A percentile compares a stretch with the other conserved stretches of the same genome.
phyloP scores from a whole-genome alignment of 2,329 filamentous ascomycete species.

The Diaporthe ampelina region DNA sequence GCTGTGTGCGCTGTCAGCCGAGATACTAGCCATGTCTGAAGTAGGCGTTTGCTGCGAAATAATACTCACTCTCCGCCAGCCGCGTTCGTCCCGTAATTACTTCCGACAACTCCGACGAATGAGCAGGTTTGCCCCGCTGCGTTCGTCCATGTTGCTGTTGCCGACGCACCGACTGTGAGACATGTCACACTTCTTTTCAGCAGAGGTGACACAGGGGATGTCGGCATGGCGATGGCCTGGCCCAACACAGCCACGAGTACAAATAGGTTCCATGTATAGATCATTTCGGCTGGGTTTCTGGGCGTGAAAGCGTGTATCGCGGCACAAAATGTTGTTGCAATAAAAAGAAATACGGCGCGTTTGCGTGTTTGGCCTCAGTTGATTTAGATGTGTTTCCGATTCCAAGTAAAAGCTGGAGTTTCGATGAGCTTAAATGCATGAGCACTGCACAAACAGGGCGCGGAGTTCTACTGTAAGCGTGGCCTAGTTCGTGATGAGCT shows the following conservation, averaged over 20 bases:
- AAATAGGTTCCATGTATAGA: background rate
- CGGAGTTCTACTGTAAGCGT: background rate
- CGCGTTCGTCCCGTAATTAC: conserved; percentile 61
- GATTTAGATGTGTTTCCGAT: background rate
- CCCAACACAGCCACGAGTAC: conserved; percentile 15
- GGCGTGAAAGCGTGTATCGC: background rate
- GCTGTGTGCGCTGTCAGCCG: conserved; percentile 46
- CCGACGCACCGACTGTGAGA: conserved; percentile 54
- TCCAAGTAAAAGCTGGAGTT: background rate
- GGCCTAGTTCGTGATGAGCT: background rate
- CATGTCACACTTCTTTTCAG: conserved; percentile 54
- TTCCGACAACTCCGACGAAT: conserved; percentile 60
- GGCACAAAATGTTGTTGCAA: background rate
- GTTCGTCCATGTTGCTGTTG: conserved; percentile 63
- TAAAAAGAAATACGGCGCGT: background rate
- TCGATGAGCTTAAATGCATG: background rate
- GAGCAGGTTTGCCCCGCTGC: conserved; percentile 57
- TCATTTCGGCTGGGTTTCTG: background rate
- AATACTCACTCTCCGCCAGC: conserved; percentile 58
- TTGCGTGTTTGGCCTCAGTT: background rate
- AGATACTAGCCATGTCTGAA: background rate
- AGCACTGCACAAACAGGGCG: background rate
- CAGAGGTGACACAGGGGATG: conserved; percentile 34
- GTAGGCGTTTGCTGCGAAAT: background rate
- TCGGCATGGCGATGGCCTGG: conserved; percentile 9